Evolutionary conservation across 2,329 filamentous ascomycete genomes (phyloP), one percentile per base, ranked within the genome.

Genomic region (Eutypella sp.): DNA sequence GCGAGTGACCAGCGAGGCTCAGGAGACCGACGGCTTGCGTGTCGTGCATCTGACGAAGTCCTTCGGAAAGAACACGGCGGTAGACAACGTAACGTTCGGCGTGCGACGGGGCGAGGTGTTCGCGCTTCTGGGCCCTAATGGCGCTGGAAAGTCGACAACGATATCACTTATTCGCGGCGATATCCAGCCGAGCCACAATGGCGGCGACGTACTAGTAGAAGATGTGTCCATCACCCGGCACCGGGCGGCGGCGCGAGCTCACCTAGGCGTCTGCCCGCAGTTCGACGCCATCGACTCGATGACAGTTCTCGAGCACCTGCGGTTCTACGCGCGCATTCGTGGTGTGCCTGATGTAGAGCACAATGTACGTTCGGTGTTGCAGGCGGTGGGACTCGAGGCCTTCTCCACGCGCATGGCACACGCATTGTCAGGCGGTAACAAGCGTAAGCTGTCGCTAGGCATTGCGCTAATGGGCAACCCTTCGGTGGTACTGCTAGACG

Each of bases 391-490:
- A 0, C 74, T 96, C 0, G 68, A 75, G 6, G 74, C 78, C 0
- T 95, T 90, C 67, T 72, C 79, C 3, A 74, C 80, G 7, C 80
- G 89, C 22, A 89, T 92, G 77, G 91, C 88, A 0, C 76, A 79
- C 45, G 85, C 87, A 39, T 76, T 96, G 0, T 92, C 87, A 0
- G 91, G 92, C 8, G 92, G 92, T 24, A 96, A 96, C 69, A 95
- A 95, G 70, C 78, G 91, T n/a, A 97, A 96, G 66, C 72, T 97
- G 1, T 89, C 82, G 16, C 76, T 96, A 0, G 91, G 87, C 3
- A 95, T 96, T 45, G 91, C 92, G 0, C 71, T 97, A 1, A 95
- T 96, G 78, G 92, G 91, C 4, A 95, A 96, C 57, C 91, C 91
- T 0, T 81, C 84, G 0, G 90, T 96, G 0, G 72, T 97, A 1